Evolutionary conservation across 78 protist genomes (phyloP).

Genomic region (Emiliania huxleyi): DNA sequence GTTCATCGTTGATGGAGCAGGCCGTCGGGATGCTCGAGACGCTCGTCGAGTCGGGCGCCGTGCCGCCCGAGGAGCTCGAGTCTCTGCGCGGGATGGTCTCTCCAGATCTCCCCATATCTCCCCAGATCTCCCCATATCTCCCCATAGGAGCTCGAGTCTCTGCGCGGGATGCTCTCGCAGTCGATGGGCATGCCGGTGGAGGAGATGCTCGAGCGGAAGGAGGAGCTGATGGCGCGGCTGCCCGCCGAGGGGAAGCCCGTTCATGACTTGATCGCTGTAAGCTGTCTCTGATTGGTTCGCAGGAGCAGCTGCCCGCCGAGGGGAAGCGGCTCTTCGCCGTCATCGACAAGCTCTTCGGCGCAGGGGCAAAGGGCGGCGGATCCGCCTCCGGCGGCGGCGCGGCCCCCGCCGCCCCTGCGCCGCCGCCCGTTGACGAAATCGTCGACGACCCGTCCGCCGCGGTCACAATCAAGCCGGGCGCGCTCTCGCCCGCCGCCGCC

Average conservation of each 20-base stretch:
- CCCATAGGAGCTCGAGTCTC: background rate
- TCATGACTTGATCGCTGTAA: background rate
- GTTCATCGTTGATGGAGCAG: background rate
- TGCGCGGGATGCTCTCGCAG: background rate
- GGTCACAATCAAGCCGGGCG: background rate
- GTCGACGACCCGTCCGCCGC: background rate
- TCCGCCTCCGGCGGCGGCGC: background rate
- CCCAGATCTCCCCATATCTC: too few relatives aligned
- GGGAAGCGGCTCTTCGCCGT: background rate
- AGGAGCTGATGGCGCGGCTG: background rate
- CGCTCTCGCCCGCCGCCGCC: background rate
- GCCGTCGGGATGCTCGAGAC: background rate
- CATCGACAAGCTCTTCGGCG: background rate
- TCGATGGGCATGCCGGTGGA: constrained; percentile 6
- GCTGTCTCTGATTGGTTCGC: too few relatives aligned
- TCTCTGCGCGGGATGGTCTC: background rate
- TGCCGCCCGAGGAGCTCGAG: background rate
- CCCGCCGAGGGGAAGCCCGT: background rate
- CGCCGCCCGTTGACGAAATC: background rate
- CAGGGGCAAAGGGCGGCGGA: background rate
- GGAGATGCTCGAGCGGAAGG: background rate
- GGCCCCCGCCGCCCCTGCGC: background rate
- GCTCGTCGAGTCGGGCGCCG: background rate
- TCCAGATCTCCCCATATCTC: too few relatives aligned
- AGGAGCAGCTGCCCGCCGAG: background rate